Evolutionary conservation across 345 rosid species (phyloP).

Genomic region (Sonneratia caseolaris): DNA sequence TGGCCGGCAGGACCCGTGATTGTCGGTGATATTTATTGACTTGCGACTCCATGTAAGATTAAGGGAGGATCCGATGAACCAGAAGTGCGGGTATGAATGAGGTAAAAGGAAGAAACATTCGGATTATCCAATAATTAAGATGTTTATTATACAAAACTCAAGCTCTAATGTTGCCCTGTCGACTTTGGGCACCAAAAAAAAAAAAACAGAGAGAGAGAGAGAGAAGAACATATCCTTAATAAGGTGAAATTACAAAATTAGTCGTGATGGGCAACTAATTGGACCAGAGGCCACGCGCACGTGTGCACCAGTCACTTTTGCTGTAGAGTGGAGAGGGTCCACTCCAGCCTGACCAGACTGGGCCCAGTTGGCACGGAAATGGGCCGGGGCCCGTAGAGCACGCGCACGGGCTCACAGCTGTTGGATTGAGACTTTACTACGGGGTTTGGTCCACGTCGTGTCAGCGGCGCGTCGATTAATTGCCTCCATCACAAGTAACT

Average conservation of each 20-base stretch:
- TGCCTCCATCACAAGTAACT: background rate
- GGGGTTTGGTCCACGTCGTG: background rate
- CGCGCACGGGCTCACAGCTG: background rate
- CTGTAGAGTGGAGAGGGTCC: background rate
- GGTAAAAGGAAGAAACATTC: no score
- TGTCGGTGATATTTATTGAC: no score
- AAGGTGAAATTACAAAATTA: background rate
- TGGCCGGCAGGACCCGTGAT: no score
- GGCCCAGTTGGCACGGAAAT: background rate
- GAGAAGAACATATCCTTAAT: background rate
- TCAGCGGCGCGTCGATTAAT: background rate
- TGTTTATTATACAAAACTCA: no score
- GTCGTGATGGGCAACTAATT: background rate
- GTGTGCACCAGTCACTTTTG: conserved; percentile 1
- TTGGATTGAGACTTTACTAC: background rate
- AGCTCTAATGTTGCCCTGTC: no score
- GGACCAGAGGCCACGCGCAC: conserved; percentile 1
- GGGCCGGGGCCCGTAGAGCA: background rate
- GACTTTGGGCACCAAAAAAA: no score
- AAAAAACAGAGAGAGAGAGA: no score
- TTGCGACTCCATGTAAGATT: background rate
- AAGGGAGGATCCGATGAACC: background rate
- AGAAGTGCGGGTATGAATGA: no score
- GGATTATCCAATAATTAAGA: no score
- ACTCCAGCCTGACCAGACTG: background rate